Evolutionary conservation across 352 stramenopile species (phyloP), one percentile per base, ranked within the genome.

Genomic region (Phytophthora brassicae): DNA sequence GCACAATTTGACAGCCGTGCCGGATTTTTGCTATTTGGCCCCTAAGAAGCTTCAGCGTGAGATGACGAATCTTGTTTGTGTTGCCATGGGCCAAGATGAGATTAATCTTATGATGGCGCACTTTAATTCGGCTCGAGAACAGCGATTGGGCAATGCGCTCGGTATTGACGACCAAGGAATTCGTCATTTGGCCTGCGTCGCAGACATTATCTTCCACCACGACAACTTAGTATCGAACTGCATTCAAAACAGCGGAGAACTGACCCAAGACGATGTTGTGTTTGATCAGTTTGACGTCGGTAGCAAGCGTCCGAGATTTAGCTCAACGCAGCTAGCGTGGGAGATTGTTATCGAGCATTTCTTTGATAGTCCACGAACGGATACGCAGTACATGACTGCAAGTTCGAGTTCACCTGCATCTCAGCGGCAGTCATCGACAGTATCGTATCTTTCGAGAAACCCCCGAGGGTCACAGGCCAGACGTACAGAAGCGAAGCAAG

Each of bases 141-240:
- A 47, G 23, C 64, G 55, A 31, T 9, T 63, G 29, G 54, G 68
- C 6, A 69, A 69, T 26, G 54, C 63, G 19, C 43, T 77, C 3
- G 72, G 80, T 20, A 74, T 84, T 7, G 77, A 87, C 24, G 64
- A 84, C 33, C 70, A 67, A 35, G 68, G 72, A 19, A 56, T 75
- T 48, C 68, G 67, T 13, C 68, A 82, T 52, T 77, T 88, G 28
- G 56, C 64, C n/a, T 86, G 78, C 46, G 60, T 59, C 16, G 78
- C 80, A 24, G 80, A 89, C 14, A 70, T 86, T 4, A 68, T 85
- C 7, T 78, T 75, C 26, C 73, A 82, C n/a, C 76, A 89, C 22
- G 80, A 89, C 36, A 60, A 50, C 23, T 66, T 88, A n/a, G 63
- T 84, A 12, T 63, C 68, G 3, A 53, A 77, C 11, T 43, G 29